Base-by-base conservation (phyloP, 164 flowering plant species). In the Magnolia kwangsiensis region DNA sequence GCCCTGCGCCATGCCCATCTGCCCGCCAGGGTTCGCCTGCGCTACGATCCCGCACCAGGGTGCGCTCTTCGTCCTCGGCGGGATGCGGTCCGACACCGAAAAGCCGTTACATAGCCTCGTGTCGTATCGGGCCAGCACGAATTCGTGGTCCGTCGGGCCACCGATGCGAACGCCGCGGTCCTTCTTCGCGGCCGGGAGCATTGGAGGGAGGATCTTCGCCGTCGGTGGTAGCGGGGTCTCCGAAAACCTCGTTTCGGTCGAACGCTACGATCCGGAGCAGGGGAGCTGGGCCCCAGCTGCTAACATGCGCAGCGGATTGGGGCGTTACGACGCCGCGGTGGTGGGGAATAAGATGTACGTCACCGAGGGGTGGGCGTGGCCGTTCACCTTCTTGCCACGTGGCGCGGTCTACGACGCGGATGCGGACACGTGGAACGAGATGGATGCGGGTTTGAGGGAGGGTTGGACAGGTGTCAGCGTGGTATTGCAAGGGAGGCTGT, bases 281-380 rank as follows among this genome's bases (percentile, higher is more conserved):
- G 83, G 79, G 80, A 64, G 76, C 67, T 89, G 92, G 92, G 11
- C 51, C 20, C 31, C 29, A 1, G 80, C 55, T 16, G 84, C 86
- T 8, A 73, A 71, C 49, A 73, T 86, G 85, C 72, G 82, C 58
- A 3, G 51, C 31, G 83, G 80, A 69, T 16, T 82, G 21, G 82
- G 79, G 3, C 74, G 76, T 72, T 85, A 86, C 81, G 87, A 85
- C 71, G 78, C 86, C 19, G 88, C 89, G 0, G 89, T 84, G 68
- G 58, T 89, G 4, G 88, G 85, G 50, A 29, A 20, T 7, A 81
- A 75, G 78, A 65, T 89, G 77, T 84, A 77, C 69, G 83, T 89
- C 23, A 89, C 92, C 1, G 92, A 89, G 24, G 92, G 92, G 65
- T 89, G 92, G 92, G 69, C 83, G 63, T 89, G 92, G 92, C 92